Conservation (phyloP, 2,329 filamentous ascomycete species). For the Keithomyces neogunnii region DNA sequence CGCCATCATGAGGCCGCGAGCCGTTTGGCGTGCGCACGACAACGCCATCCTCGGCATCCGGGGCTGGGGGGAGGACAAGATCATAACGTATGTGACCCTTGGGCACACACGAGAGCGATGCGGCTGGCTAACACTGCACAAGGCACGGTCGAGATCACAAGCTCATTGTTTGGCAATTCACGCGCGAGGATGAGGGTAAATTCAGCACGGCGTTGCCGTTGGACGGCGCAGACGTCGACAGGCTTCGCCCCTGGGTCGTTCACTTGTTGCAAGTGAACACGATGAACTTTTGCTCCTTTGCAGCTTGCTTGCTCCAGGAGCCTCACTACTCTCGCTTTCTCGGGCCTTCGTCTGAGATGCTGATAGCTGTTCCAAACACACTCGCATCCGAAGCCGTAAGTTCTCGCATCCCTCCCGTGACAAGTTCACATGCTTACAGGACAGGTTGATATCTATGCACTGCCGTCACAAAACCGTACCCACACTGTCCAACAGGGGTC, state of each 20-base stretch:
- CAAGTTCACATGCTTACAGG: slow-evolving; percentile 2
- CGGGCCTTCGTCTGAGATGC: slow-evolving; percentile 32
- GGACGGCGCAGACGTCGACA: slow-evolving; percentile 42
- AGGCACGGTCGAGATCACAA: slow-evolving; percentile 89
- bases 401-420: not conserved
- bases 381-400: slow-evolving; percentile 61
- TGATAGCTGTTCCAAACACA: slow-evolving; percentile 76
- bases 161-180: slow-evolving; percentile 75
- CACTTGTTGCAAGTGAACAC: slow-evolving; percentile 81
- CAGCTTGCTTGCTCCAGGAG: slow-evolving; percentile 40
- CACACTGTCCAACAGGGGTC: slow-evolving; percentile 43
- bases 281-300: slow-evolving; percentile 89
- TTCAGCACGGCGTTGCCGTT: slow-evolving; percentile 65
- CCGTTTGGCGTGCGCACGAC: slow-evolving; percentile 80
- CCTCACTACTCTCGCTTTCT: slow-evolving; percentile 12
- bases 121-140: not conserved
- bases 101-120: not conserved
- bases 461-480: slow-evolving; percentile 66
- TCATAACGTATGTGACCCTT: slow-evolving; percentile 66
- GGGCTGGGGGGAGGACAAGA: slow-evolving; percentile 60
- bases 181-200: slow-evolving; percentile 46
- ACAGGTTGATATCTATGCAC: slow-evolving; percentile 71
- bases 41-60: slow-evolving; percentile 67
- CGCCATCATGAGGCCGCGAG: slow-evolving; percentile 67
- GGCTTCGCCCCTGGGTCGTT: slow-evolving; percentile 72